Evolutionary conservation across 2,329 filamentous ascomycete genomes (phyloP).

Genomic region (Neoarthrinium moseri): DNA sequence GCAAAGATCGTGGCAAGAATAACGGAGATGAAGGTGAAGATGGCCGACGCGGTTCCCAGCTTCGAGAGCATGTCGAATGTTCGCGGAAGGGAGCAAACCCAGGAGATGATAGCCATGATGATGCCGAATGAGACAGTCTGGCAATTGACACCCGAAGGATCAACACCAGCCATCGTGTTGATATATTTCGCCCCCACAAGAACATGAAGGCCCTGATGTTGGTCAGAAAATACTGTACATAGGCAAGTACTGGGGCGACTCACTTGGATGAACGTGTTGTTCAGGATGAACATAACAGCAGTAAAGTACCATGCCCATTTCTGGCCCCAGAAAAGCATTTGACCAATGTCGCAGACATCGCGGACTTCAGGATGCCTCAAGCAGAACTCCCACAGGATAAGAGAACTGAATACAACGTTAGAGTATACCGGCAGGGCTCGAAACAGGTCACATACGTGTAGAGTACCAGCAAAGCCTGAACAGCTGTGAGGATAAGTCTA

Average conservation of each 20-base stretch:
- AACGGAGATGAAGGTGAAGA: conserved; percentile 89
- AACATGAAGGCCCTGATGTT: conserved; percentile 69
- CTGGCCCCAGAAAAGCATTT: conserved; percentile 88
- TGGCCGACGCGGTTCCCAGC: conserved; percentile 74
- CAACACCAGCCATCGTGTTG: conserved; percentile 78
- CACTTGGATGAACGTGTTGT: conserved; percentile 88
- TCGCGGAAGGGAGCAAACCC: conserved; percentile 75
- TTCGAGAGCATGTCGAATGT: conserved; percentile 81
- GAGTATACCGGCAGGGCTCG: too few relatives aligned
- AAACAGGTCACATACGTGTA: conserved; percentile 78
- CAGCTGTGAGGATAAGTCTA: conserved; percentile 73
- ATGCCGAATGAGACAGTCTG: conserved; percentile 81
- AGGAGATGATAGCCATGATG: conserved; percentile 73
- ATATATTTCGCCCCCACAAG: conserved; percentile 83
- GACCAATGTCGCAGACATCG: conserved; percentile 93
- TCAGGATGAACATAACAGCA: conserved; percentile 86
- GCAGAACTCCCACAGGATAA: conserved; percentile 68
- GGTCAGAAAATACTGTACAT: conserved; percentile 12
- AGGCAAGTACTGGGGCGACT: conserved; percentile 11
- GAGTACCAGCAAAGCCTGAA: conserved; percentile 74
- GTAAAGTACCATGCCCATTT: conserved; percentile 68
- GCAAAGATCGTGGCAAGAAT: conserved; percentile 81
- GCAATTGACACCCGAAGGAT: conserved; percentile 53
- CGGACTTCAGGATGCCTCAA: conserved; percentile 85
- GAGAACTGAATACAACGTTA: conserved; percentile 15